A percentile compares a stretch with the other conserved stretches of the same genome.
These are phyloP conservation scores for Collariella sp. DNA, from an alignment of 495 filamentous ascomycete genomes.

Conservation along the genomic window DNA sequence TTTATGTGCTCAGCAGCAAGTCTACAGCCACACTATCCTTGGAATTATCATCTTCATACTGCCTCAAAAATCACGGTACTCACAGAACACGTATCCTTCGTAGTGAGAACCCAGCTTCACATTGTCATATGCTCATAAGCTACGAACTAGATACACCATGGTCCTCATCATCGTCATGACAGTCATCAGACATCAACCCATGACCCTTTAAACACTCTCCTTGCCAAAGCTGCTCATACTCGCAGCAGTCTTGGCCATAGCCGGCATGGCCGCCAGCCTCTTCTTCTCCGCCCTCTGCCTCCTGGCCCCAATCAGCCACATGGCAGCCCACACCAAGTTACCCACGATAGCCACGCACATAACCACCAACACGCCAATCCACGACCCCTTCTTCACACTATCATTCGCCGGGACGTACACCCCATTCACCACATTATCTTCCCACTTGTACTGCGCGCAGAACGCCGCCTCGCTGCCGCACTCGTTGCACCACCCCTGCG, in stretches of 20 bases:
- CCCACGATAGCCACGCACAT: constrained; percentile 1
- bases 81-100: too few relatives aligned
- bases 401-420: not conserved
- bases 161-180: not conserved
- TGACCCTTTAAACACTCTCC: not conserved
- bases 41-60: too few relatives aligned
- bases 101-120: not conserved
- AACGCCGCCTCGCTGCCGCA: constrained; percentile 15
- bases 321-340: not conserved
- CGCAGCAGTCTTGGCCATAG: not conserved
- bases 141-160: not conserved
- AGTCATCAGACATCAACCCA: not conserved
- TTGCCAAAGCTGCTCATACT: not conserved
- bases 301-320: not conserved
- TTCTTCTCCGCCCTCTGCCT: not conserved
- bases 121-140: not conserved
- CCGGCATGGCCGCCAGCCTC: not conserved
- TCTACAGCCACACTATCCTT: too few relatives aligned
- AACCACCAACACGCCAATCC: constrained; percentile 3
- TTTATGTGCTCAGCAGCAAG: too few relatives aligned
- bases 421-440: not conserved
- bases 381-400: not conserved
- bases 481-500: constrained; percentile 9
- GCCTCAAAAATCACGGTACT: too few relatives aligned
- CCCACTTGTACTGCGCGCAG: constrained; percentile 3